Conservation (phyloP, 306 rosid species). For the Vigna mungo region DNA sequence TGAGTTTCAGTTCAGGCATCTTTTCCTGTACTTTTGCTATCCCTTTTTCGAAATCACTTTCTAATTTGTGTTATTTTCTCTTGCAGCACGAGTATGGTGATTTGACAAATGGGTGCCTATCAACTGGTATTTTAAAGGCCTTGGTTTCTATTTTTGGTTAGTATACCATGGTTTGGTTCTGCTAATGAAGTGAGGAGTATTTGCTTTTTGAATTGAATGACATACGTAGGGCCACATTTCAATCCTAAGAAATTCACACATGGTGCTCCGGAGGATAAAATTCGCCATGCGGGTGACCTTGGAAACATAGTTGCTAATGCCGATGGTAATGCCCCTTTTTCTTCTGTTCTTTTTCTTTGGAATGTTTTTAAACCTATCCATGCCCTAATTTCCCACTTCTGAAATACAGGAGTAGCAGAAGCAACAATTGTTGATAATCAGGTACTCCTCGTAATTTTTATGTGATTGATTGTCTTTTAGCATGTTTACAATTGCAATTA, state of each 20-base stretch:
- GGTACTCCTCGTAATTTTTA: constrained; percentile 47
- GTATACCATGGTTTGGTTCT: neutral
- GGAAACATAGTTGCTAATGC: constrained; percentile 90
- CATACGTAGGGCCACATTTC: constrained; percentile 71
- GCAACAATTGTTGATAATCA: constrained; percentile 66
- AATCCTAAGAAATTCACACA: constrained; percentile 65
- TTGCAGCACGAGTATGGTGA: constrained; percentile 82
- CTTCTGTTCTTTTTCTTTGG: neutral
- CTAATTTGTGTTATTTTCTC: neutral
- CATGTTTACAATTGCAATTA: neutral
- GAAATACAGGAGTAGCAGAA: constrained; percentile 71
- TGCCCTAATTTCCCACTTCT: constrained; percentile 5
- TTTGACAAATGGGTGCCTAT: constrained; percentile 82
- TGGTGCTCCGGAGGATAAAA: constrained; percentile 76
- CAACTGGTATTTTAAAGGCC: constrained; percentile 59
- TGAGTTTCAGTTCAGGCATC: constrained; percentile 36
- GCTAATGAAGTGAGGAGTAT: neutral
- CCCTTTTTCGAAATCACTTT: neutral
- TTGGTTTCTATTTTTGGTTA: neutral
- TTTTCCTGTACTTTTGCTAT: neutral
- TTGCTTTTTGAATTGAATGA: constrained; percentile 20
- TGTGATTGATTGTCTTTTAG: neutral
- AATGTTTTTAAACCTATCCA: neutral
- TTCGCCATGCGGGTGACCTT: constrained; percentile 96
- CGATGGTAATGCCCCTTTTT: constrained; percentile 51